A percentile compares a stretch with the other conserved stretches of the same genome.
phyloP scores from a whole-genome alignment of 768 basidiomycete species.

The Infundibulicybe gibba region DNA sequence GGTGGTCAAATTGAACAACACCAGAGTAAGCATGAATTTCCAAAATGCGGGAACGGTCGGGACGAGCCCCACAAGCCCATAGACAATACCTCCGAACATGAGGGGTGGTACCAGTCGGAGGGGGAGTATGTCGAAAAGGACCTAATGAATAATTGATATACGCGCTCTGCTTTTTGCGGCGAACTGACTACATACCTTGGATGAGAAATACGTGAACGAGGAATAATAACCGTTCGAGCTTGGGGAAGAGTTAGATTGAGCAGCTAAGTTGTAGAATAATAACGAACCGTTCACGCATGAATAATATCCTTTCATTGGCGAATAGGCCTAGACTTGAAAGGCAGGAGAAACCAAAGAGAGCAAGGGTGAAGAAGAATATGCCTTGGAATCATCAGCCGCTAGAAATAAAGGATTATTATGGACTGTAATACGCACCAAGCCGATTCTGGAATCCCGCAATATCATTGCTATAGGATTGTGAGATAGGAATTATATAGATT shows the following conservation, averaged over 20 bases:
- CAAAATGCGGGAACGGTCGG: slow-evolving; percentile 88
- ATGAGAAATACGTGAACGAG: slow-evolving; percentile 93
- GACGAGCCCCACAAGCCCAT: slow-evolving; percentile 92
- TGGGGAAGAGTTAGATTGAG: slow-evolving; percentile 2
- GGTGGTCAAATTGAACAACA: slow-evolving; percentile 95
- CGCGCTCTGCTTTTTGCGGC: no score
- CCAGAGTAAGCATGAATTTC: slow-evolving; percentile 96
- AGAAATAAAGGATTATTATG: background rate
- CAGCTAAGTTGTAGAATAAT: background rate
- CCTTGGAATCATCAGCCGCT: slow-evolving; percentile 37
- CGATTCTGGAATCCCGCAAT: slow-evolving; percentile 98
- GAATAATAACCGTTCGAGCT: slow-evolving; percentile 98
- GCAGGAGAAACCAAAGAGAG: slow-evolving; percentile 95
- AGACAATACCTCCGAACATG: slow-evolving; percentile 94
- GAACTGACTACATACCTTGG: slow-evolving; percentile 54
- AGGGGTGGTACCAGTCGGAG: slow-evolving; percentile 93
- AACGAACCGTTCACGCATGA: slow-evolving; percentile 93
- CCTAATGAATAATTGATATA: slow-evolving; percentile 30
- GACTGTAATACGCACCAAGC: slow-evolving; percentile 47
- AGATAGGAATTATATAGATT: background rate
- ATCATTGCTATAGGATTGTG: slow-evolving; percentile 69
- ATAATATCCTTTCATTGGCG: slow-evolving; percentile 91
- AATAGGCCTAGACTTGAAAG: slow-evolving; percentile 92
- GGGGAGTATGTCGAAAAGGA: slow-evolving; percentile 95
- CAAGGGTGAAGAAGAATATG: slow-evolving; percentile 96